These are phyloP conservation scores for Annulohypoxylon moriforme DNA, from an alignment of 495 filamentous ascomycete species.

Conservation along the genomic window DNA sequence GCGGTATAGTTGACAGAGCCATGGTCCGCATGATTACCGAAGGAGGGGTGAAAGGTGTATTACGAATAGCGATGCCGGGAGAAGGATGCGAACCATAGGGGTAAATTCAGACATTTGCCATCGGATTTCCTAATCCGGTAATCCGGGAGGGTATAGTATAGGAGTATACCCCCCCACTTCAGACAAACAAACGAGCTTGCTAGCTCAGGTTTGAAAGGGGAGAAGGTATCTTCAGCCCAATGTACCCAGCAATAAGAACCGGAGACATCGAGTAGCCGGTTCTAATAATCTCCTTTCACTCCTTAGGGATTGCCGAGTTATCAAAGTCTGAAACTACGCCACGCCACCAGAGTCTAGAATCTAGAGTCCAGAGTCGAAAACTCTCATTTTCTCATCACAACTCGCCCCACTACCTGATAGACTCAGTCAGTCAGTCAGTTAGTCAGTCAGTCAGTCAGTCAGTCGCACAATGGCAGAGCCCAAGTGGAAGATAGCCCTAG, in stretches of 20 bases:
- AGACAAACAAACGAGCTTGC: constrained; percentile 13
- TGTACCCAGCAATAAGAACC: constrained; percentile 29
- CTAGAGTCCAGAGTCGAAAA: constrained; percentile 4
- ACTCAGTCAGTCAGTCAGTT: neutral
- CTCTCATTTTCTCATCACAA: constrained; percentile 8
- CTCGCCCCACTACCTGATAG: neutral
- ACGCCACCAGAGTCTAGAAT: neutral
- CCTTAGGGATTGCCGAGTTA: constrained; percentile 13
- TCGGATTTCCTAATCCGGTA: constrained; percentile 46
- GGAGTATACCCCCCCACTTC: constrained; percentile 29
- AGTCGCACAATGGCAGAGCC: constrained; percentile 50
- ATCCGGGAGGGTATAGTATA: constrained; percentile 34
- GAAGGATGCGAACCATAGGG: constrained; percentile 31
- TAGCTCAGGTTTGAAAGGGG: neutral
- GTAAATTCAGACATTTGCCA: constrained; percentile 42
- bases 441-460: neutral
- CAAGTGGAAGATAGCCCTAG: constrained; percentile 61
- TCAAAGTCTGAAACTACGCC: constrained; percentile 9
- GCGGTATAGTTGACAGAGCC: constrained; percentile 23
- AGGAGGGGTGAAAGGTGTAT: constrained; percentile 36
- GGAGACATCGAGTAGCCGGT: constrained; percentile 19
- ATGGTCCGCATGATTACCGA: constrained; percentile 39
- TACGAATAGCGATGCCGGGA: constrained; percentile 41
- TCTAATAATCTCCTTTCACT: constrained; percentile 12
- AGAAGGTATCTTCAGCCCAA: neutral